Percentiles rank a stretch among this genome's conserved stretches.
phyloP scores from a whole-genome alignment of 495 filamentous ascomycete genomes.

The Clohesyomyces aquaticus region DNA sequence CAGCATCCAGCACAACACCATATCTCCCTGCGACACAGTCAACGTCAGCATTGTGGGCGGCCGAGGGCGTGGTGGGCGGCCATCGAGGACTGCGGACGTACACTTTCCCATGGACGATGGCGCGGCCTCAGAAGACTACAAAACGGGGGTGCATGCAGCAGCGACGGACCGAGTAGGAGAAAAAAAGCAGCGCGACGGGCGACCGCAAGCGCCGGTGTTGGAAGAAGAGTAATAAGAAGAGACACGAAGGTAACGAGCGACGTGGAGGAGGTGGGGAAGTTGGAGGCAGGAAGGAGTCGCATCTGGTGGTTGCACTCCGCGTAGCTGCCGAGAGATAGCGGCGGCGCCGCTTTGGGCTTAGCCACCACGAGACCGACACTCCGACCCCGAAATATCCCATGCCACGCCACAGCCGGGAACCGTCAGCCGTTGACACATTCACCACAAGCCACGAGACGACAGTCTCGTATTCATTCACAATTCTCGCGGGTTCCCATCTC shows the following conservation, averaged over 20 bases:
- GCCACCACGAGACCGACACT: too few relatives aligned
- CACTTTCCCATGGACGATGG: conserved; percentile 42
- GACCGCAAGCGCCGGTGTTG: background rate
- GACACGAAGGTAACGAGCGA: conserved; percentile 36
- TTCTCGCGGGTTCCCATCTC: too few relatives aligned
- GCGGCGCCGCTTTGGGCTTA: conserved; percentile 17
- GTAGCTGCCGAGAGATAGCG: conserved; percentile 2
- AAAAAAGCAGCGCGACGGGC: background rate
- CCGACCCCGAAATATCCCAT: conserved; percentile 13
- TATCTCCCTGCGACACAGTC: conserved; percentile 54
- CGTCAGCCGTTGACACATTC: too few relatives aligned
- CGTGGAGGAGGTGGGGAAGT: conserved; percentile 16
- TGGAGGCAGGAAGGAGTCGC: background rate
- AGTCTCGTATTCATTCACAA: background rate
- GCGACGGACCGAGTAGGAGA: conserved; percentile 3
- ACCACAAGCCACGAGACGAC: background rate
- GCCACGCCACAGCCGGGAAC: conserved; percentile 11
- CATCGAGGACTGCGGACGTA: conserved; percentile 38
- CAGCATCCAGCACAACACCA: conserved; percentile 71
- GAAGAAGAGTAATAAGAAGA: too few relatives aligned
- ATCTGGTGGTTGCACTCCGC: conserved; percentile 6
- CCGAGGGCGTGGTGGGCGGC: conserved; percentile 8
- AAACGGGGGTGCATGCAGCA: conserved; percentile 32
- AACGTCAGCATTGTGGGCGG: conserved; percentile 15
- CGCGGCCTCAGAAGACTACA: conserved; percentile 20